phyloP scores from a whole-genome alignment of 2,329 filamentous ascomycete species.

The Tolypocladium album region DNA sequence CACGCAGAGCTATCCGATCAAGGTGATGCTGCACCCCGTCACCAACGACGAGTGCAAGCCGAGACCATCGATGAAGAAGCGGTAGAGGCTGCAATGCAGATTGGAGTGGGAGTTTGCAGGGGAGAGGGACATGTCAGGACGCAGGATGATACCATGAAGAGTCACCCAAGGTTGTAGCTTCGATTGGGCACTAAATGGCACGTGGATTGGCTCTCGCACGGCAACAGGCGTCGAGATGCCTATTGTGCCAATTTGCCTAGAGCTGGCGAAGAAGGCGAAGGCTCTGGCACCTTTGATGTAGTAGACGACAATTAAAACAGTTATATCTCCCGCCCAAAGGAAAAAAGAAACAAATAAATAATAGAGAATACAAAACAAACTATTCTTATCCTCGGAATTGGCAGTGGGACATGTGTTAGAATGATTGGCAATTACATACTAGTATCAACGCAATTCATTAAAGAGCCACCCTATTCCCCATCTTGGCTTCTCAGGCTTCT shows the following conservation, averaged over 20 bases:
- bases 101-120: background rate
- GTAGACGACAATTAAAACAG: background rate
- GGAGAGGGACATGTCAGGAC: background rate
- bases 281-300: background rate
- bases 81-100: slow-evolving; percentile 23
- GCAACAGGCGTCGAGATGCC: background rate
- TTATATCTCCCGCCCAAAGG: background rate
- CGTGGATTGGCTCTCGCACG: background rate
- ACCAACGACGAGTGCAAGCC: slow-evolving; percentile 52
- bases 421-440: background rate
- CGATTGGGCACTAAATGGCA: background rate
- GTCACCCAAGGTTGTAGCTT: background rate
- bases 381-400: too few species aligned
- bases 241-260: background rate
- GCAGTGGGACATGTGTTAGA: too few species aligned
- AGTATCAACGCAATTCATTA: background rate
- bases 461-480: background rate
- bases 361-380: too few species aligned
- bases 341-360: background rate
- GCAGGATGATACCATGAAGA: background rate
- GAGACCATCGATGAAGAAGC: slow-evolving; percentile 48
- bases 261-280: background rate
- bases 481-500: background rate
- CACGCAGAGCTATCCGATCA: slow-evolving; percentile 61
- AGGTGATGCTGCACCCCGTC: slow-evolving; percentile 78